A percentile compares a stretch with the other conserved stretches of the same genome.
Evolutionary conservation across 495 filamentous ascomycete genomes (phyloP).

Genomic region (Pseudotulostoma volvatum): DNA sequence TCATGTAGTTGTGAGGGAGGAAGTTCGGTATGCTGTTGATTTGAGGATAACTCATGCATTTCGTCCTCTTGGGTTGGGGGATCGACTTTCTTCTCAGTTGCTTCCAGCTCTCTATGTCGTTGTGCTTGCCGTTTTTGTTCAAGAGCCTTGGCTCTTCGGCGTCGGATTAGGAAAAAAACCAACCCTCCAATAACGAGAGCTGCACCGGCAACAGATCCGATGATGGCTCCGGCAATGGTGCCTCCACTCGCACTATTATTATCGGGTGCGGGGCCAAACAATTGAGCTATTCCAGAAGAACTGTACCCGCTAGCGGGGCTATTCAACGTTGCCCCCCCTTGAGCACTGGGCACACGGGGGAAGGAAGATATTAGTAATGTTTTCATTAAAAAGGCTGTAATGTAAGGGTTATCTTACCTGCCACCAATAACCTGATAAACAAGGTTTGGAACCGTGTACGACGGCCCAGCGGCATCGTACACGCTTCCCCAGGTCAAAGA

Average conservation of each 20-base stretch:
- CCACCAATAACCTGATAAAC: slow-evolving; percentile 14
- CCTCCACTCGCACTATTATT: slow-evolving; percentile 15
- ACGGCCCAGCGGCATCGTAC: slow-evolving; percentile 9
- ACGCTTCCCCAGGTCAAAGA: slow-evolving; percentile 20
- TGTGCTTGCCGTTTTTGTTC: no score
- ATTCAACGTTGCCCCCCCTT: slow-evolving; percentile 9
- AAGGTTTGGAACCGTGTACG: slow-evolving; percentile 14
- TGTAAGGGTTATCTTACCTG: slow-evolving; percentile 5
- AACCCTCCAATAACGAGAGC: not conserved
- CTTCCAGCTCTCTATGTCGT: no score
- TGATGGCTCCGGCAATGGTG: slow-evolving; percentile 35
- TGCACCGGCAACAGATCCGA: slow-evolving; percentile 28
- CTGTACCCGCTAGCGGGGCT: slow-evolving; percentile 10
- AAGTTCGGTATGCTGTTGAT: no score
- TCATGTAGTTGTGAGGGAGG: no score
- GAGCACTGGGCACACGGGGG: slow-evolving; percentile 4
- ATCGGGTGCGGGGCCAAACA: slow-evolving; percentile 5
- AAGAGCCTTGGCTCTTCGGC: not conserved
- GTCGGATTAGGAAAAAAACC: slow-evolving; percentile 1
- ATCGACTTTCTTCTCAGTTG: no score
- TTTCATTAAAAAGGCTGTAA: not conserved
- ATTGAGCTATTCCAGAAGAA: slow-evolving; percentile 6
- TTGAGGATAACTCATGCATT: no score
- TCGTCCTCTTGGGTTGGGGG: no score
- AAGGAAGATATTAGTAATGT: slow-evolving; percentile 3